Evolutionary conservation across 2,329 filamentous ascomycete genomes (phyloP).

Genomic region (Amauroascus niger): DNA sequence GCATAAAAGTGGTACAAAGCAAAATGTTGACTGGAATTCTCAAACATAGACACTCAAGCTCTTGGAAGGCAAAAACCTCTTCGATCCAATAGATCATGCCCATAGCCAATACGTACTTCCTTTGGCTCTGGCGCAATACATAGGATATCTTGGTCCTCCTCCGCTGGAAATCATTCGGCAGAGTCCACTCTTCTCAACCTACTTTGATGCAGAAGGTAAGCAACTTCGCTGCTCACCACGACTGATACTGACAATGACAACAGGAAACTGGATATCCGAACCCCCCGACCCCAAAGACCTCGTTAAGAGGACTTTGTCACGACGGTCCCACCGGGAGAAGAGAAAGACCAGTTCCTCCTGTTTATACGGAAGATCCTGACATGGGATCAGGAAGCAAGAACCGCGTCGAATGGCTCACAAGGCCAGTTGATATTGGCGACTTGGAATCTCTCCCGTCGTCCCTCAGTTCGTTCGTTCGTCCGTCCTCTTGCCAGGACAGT

Average conservation of each 20-base stretch:
- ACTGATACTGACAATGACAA: too few species aligned
- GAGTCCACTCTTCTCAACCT: conserved; percentile 16
- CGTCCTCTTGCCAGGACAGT: too few species aligned
- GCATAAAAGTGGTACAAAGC: too few species aligned
- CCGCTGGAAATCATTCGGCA: conserved; percentile 20
- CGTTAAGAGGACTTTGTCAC: conserved; percentile 5
- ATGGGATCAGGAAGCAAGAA: conserved; percentile 13
- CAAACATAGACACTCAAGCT: conserved; percentile 23
- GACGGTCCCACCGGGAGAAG: conserved; percentile 18
- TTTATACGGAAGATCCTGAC: conserved; percentile 21
- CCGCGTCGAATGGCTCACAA: not conserved
- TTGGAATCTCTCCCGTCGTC: too few species aligned
- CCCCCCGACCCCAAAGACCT: conserved; percentile 17
- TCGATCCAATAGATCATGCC: conserved; percentile 22
- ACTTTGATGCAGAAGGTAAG: conserved; percentile 17
- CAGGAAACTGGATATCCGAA: conserved; percentile 19
- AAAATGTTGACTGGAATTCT: too few species aligned
- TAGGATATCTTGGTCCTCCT: conserved; percentile 23
- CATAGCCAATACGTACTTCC: conserved; percentile 23
- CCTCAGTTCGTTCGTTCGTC: too few species aligned
- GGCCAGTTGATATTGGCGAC: not conserved
- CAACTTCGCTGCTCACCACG: not conserved
- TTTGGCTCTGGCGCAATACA: conserved; percentile 24
- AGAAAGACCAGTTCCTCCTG: conserved; percentile 20
- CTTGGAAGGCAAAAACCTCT: conserved; percentile 23